Evolutionary conservation across 129 eudicot species (phyloP), one percentile per base, ranked within the genome.

Genomic region (Pittosporum tobira): DNA sequence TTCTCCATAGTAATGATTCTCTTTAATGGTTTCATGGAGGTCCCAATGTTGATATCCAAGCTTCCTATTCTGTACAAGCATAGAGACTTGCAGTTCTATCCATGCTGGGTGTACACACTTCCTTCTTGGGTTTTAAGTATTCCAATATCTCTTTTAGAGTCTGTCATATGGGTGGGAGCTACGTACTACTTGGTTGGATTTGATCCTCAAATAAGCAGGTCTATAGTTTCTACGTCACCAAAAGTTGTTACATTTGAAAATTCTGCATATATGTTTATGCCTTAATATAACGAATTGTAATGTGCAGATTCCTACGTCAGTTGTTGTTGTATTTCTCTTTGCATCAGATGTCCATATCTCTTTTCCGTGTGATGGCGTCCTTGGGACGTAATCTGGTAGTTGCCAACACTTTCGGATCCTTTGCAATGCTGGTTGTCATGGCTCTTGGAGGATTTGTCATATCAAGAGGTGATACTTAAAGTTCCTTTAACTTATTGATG

Each of bases 401-500:
- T 73, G 98, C 98, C 34, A 90, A 90, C 58, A 85, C 98, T 25
- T 90, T 90, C 69, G 98, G 98, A 54, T 90, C 98, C 18, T 90
- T 90, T 62, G 98, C 98, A 3, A 77, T 90, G 94, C 48, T 90
- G 73, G 94, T 90, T 44, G 95, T 90, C 46, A 80, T 90, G 93
- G 94, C 91, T 36, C 94, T 90, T 10, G 98, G 98, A 51, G 98
- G 98, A 61, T 90, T 85, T 63, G 73, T 90, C 63, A 82, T 90
- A 28, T 90, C 98, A 66, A 80, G 89, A 86, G 98, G 98, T 90
- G 40, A 42, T 29, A 49, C 11, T 51, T 63, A 12, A 75, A 46
- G 15, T 27, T n/a, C 51, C 1, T 28, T 10, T 46, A 0, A 30
- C 31, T 40, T 28, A 21, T 38, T 18, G 29, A 25, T 27, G 31